Percentiles rank a stretch among this genome's conserved stretches.
phyloP scores from a whole-genome alignment of 2,329 filamentous ascomycete species.

The Pseudogymnoascus sp. region DNA sequence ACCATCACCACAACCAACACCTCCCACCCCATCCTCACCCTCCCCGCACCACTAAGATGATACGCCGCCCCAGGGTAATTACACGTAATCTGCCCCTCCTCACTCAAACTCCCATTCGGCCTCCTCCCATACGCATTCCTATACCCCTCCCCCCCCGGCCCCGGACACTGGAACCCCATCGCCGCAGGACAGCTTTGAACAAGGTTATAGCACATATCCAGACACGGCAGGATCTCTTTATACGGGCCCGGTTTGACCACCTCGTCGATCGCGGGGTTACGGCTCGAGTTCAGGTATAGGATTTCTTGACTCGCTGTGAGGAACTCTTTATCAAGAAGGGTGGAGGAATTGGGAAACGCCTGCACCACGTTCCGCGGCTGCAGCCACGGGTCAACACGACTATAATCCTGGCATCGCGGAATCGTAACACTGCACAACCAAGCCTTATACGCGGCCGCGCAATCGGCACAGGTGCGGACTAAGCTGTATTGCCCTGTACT shows the following conservation, averaged over 20 bases:
- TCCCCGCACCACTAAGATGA: conserved; percentile 32
- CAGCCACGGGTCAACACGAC: conserved; percentile 38
- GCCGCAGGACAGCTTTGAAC: conserved; percentile 75
- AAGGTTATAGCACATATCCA: conserved; percentile 78
- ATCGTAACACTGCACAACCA: conserved; percentile 95
- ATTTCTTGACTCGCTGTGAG: conserved; percentile 16
- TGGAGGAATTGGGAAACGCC: conserved; percentile 61
- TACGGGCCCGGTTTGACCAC: conserved; percentile 76
- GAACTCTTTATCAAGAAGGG: conserved; percentile 33
- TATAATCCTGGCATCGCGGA: conserved; percentile 83
- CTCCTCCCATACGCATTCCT: conserved; percentile 38
- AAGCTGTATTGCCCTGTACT: conserved; percentile 73
- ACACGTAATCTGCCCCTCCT: conserved; percentile 40
- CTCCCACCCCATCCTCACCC: not conserved
- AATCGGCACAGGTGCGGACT: conserved; percentile 66
- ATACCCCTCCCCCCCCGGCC: conserved; percentile 33
- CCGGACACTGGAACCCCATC: conserved; percentile 70
- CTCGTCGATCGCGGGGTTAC: conserved; percentile 66
- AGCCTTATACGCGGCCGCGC: conserved; percentile 72
- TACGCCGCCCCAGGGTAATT: conserved; percentile 55
- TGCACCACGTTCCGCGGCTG: conserved; percentile 65
- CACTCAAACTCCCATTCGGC: conserved; percentile 13
- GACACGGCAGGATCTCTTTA: conserved; percentile 83
- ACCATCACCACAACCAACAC: conserved; percentile 13
- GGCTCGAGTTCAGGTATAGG: conserved; percentile 43